Conservation (phyloP, 306 rosid genomes). For the Gynostemma pentaphyllum region DNA sequence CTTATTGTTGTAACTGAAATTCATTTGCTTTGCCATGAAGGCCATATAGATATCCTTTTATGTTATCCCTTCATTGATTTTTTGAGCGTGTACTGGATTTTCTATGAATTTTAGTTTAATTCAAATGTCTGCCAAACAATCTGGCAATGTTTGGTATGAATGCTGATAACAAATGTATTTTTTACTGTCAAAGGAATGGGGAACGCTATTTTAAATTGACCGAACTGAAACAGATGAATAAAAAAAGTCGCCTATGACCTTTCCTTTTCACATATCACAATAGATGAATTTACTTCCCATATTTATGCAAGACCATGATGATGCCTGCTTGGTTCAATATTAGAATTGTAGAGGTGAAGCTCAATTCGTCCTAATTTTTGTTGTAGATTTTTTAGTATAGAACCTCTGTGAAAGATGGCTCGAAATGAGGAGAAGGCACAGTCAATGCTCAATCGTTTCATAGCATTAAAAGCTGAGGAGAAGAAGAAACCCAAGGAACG, state of each 20-base stretch:
- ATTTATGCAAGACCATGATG: neutral
- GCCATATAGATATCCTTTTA: neutral
- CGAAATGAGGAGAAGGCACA: constrained; percentile 61
- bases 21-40: neutral
- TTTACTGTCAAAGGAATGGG: neutral
- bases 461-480: constrained; percentile 75
- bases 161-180: neutral
- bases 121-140: neutral
- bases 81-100: neutral
- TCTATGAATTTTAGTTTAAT: neutral
- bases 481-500: constrained; percentile 90
- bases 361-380: neutral
- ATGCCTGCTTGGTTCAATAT: neutral
- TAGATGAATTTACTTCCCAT: neutral
- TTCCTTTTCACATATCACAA: neutral
- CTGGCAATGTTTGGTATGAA: neutral
- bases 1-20: neutral
- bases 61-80: neutral
- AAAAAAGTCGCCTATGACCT: too few relatives aligned
- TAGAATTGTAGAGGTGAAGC: neutral
- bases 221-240: neutral
- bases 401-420: constrained; percentile 40
- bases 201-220: neutral
- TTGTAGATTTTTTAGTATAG: neutral
- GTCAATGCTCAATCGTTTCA: constrained; percentile 78